These are phyloP conservation scores for Trichophyton simii DNA, from an alignment of 2,329 filamentous ascomycete genomes.

Conservation along the genomic window DNA sequence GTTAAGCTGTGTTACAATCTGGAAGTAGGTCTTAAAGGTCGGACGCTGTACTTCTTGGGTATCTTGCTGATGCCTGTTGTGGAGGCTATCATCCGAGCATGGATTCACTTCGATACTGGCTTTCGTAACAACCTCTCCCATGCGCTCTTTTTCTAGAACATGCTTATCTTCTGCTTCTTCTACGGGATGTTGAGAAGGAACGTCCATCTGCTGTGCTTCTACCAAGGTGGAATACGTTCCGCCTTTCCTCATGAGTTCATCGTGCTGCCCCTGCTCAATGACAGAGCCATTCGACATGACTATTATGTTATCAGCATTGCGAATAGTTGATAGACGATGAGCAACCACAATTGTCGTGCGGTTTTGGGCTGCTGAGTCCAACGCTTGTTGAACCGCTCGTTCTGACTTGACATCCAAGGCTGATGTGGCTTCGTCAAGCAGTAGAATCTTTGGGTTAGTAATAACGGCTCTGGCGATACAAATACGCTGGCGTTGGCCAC, in stretches of 20 bases:
- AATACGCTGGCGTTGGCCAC: conserved; percentile 1
- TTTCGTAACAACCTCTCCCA: background rate
- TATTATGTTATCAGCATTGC: conserved; percentile 55
- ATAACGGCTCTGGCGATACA: background rate
- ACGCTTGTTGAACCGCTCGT: background rate
- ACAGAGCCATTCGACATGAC: conserved; percentile 52
- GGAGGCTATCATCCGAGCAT: background rate
- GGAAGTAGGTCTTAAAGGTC: background rate
- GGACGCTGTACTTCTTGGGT: background rate
- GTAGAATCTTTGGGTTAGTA: background rate
- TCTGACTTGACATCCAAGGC: background rate
- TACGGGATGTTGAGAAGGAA: conserved; percentile 7
- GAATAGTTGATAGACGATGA: conserved; percentile 55
- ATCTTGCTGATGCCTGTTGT: background rate
- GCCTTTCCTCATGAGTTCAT: conserved; percentile 37
- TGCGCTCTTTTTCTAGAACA: conserved; percentile 2
- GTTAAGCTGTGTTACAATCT: background rate
- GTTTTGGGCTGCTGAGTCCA: background rate
- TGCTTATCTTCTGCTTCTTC: conserved; percentile 10
- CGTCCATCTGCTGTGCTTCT: conserved; percentile 3
- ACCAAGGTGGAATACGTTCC: background rate
- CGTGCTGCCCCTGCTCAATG: conserved; percentile 50
- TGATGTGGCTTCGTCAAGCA: background rate
- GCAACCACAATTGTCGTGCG: background rate
- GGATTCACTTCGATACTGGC: background rate